Conservation (phyloP, 1,284 basidiomycete genomes). For the Paramarasmius palmivorus region DNA sequence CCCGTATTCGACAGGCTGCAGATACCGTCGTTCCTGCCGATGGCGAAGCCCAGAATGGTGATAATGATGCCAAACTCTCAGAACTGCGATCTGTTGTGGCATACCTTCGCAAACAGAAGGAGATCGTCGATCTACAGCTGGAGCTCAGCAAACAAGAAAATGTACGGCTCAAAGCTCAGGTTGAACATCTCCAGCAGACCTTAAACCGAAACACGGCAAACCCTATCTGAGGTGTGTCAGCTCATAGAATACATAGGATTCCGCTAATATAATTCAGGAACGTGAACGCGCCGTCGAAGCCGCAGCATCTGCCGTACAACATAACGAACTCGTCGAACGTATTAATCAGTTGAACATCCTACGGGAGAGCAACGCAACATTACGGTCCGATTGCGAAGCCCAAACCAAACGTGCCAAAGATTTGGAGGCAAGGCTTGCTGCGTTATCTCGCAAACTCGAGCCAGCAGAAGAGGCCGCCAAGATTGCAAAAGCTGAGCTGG, state of each 20-base stretch:
- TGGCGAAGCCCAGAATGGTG: constrained; percentile 41
- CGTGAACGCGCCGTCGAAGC: constrained; percentile 73
- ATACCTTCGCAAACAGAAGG: constrained; percentile 87
- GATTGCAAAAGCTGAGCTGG: constrained; percentile 71
- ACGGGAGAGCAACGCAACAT: constrained; percentile 85
- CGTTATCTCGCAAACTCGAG: constrained; percentile 65
- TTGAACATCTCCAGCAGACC: constrained; percentile 71
- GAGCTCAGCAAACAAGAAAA: constrained; percentile 87
- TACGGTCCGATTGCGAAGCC: constrained; percentile 75
- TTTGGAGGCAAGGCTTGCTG: constrained; percentile 64
- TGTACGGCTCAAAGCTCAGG: constrained; percentile 71
- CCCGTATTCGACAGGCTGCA: constrained; percentile 71
- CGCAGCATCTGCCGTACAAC: constrained; percentile 75
- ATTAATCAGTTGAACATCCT: constrained; percentile 88
- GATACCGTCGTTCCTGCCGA: constrained; percentile 41
- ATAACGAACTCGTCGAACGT: constrained; percentile 82
- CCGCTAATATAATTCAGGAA: constrained; percentile 51
- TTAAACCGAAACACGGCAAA: constrained; percentile 70
- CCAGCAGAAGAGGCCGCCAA: constrained; percentile 76
- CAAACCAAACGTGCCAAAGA: constrained; percentile 66
- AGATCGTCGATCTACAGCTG: constrained; percentile 86
- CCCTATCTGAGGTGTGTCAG: constrained; percentile 59
- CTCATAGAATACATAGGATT: background rate
- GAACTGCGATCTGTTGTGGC: constrained; percentile 82
- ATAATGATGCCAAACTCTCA: constrained; percentile 59